phyloP scores from a whole-genome alignment of 352 stramenopile genomes.

The Phytophthora foliorum region DNA sequence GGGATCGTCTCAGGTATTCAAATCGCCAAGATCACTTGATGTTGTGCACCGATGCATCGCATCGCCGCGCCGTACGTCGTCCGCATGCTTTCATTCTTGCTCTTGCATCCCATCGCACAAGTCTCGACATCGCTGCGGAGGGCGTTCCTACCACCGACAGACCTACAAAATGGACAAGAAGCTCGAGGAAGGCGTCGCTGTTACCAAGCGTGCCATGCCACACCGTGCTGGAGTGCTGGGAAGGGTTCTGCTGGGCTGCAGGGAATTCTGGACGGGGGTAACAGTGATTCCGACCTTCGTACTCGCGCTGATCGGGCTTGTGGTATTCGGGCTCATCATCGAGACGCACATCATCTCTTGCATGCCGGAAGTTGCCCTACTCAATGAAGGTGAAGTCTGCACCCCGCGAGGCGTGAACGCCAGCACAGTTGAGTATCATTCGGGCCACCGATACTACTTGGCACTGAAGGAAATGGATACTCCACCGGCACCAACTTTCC shows the following conservation, averaged over 20 bases:
- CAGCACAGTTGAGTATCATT: conserved; percentile 32
- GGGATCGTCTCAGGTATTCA: conserved; percentile 2
- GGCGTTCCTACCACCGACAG: too few relatives aligned
- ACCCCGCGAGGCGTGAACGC: conserved; percentile 14
- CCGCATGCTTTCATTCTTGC: conserved; percentile 8
- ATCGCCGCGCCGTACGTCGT: neutral
- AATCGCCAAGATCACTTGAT: conserved; percentile 4
- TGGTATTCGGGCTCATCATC: conserved; percentile 30
- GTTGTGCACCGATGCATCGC: neutral
- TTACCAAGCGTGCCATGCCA: neutral
- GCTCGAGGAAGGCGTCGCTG: conserved; percentile 19
- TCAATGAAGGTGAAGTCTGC: conserved; percentile 19
- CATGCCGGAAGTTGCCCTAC: conserved; percentile 9
- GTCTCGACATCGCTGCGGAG: neutral
- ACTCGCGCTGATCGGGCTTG: conserved; percentile 21
- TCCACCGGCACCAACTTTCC: conserved; percentile 34
- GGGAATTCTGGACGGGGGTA: conserved; percentile 29
- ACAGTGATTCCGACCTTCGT: conserved; percentile 29
- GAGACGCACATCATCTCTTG: conserved; percentile 28
- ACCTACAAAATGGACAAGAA: conserved; percentile 21
- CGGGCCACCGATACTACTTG: conserved; percentile 27
- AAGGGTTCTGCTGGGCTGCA: conserved; percentile 15
- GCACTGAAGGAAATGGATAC: conserved; percentile 30
- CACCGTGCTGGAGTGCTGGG: conserved; percentile 6
- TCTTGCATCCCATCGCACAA: neutral